phyloP scores from a whole-genome alignment of 257 asterid species.

The Solanum ahanhuiri region DNA sequence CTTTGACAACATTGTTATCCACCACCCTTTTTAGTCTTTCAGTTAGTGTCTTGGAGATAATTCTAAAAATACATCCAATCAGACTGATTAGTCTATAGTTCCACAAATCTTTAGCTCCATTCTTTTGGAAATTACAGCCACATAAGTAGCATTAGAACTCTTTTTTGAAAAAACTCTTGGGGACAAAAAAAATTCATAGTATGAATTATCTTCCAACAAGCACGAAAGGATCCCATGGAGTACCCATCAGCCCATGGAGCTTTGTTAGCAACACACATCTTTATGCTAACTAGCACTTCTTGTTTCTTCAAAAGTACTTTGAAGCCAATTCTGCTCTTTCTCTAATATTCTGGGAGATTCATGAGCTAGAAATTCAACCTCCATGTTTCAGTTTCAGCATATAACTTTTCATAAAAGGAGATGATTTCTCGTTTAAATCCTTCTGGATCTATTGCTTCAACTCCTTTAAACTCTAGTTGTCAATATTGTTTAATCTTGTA shows the following conservation, averaged over 20 bases:
- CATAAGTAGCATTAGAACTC: background rate
- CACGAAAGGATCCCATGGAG: background rate
- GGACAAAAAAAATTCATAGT: background rate
- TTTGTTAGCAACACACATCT: background rate
- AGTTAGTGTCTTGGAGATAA: background rate
- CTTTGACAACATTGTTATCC: background rate
- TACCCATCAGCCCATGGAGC: background rate
- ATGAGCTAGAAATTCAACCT: background rate
- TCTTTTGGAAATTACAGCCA: background rate
- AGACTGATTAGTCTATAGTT: background rate
- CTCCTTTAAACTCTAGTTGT: background rate
- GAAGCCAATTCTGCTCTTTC: background rate
- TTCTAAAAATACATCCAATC: background rate
- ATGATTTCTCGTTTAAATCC: background rate
- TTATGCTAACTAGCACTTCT: background rate
- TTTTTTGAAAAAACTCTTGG: background rate
- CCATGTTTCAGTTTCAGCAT: background rate
- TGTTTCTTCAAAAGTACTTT: background rate
- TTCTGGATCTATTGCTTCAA: background rate
- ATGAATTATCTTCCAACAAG: background rate
- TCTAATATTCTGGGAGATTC: background rate
- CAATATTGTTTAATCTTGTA: background rate
- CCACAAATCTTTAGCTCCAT: background rate
- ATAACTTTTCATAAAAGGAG: background rate
- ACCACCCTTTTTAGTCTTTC: background rate